phyloP scores from a whole-genome alignment of 179 eudicot species.

The Actinidia chinensis region DNA sequence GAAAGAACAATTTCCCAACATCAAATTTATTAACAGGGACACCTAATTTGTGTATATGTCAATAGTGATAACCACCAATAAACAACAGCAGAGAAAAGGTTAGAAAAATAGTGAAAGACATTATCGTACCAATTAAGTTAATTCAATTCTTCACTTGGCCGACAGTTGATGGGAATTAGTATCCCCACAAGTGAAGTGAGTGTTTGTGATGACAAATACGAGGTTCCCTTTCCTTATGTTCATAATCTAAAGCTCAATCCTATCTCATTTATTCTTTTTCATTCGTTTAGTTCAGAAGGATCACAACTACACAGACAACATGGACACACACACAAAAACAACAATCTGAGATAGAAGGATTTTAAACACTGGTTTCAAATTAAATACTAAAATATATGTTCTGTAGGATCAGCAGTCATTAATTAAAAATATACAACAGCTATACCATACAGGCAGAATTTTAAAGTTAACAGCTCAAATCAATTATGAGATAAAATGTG shows the following conservation, averaged over 20 bases:
- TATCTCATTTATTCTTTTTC: too few relatives aligned
- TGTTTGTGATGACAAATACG: background rate
- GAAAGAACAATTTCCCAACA: background rate
- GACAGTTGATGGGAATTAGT: background rate
- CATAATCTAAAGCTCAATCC: background rate
- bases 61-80: background rate
- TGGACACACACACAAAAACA: too few relatives aligned
- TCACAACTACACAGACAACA: too few relatives aligned
- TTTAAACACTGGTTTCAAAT: too few relatives aligned
- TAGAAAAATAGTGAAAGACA: background rate
- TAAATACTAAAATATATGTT: background rate
- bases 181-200: background rate
- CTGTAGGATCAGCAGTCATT: background rate
- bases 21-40: conserved; percentile 9
- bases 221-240: background rate
- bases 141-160: background rate
- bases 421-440: too few relatives aligned
- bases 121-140: background rate
- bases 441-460: too few relatives aligned
- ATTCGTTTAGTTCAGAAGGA: too few relatives aligned
- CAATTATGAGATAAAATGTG: too few relatives aligned
- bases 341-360: too few relatives aligned
- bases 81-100: background rate
- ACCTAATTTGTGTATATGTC: background rate
- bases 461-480: too few relatives aligned